Conservation (phyloP, 1,284 basidiomycete species). For the Stygiomarasmius scandens region DNA sequence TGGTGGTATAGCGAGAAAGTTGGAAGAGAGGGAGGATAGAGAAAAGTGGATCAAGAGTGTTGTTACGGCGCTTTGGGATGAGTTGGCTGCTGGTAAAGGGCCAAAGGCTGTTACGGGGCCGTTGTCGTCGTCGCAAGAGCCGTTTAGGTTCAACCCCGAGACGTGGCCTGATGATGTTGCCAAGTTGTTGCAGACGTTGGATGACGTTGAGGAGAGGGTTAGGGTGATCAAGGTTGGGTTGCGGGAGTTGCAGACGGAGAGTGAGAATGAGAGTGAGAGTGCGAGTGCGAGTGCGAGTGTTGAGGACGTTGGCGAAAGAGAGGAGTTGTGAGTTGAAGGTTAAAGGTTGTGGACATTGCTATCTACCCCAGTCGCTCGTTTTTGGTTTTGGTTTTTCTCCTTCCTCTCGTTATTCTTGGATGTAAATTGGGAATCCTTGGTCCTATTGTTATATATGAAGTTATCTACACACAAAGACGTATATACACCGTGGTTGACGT, state of each 20-base stretch:
- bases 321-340: background rate
- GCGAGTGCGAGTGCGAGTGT: too few relatives aligned
- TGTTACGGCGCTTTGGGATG: constrained; percentile 70
- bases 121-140: background rate
- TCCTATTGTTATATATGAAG: too few relatives aligned
- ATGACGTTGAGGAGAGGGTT: constrained; percentile 58
- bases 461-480: too few relatives aligned
- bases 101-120: constrained; percentile 20
- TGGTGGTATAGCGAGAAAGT: constrained; percentile 28
- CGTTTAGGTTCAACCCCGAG: background rate
- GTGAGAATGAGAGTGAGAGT: too few relatives aligned
- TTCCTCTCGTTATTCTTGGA: background rate
- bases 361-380: background rate
- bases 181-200: constrained; percentile 53
- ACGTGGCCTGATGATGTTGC: constrained; percentile 50
- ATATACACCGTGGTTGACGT: too few relatives aligned
- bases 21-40: constrained; percentile 58
- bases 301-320: too few relatives aligned
- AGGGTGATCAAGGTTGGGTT: constrained; percentile 41
- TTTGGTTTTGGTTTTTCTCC: background rate
- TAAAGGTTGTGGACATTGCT: background rate
- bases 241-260: background rate
- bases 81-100: constrained; percentile 52
- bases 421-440: background rate
- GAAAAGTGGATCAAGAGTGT: constrained; percentile 75